Conservation (phyloP, 805 yeast species). For the Candida saitoana region DNA sequence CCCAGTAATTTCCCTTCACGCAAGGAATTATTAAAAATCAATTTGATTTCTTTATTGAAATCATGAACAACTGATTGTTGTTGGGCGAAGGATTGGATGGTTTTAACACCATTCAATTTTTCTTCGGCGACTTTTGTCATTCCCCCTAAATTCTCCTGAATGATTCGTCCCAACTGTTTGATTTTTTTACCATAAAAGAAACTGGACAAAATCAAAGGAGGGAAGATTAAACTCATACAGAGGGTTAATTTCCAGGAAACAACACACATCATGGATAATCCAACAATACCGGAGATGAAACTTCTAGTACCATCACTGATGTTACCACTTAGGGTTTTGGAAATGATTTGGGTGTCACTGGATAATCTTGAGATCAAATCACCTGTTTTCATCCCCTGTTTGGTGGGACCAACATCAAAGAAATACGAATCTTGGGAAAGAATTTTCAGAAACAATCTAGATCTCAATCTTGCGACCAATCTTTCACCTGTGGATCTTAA, state of each 20-base stretch:
- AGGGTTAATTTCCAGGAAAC: constrained; percentile 81
- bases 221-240: constrained; percentile 74
- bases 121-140: constrained; percentile 91
- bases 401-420: constrained; percentile 68
- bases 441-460: constrained; percentile 70
- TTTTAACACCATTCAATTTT: constrained; percentile 75
- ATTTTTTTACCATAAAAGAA: constrained; percentile 77
- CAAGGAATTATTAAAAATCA: constrained; percentile 62
- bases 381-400: constrained; percentile 63
- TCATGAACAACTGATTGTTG: constrained; percentile 73
- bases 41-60: constrained; percentile 68
- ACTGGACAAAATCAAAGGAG: constrained; percentile 78
- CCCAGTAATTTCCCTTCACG: constrained; percentile 80
- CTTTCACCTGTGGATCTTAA: constrained; percentile 81
- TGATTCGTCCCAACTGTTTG: constrained; percentile 64
- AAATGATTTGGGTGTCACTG: constrained; percentile 83
- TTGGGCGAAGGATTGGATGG: constrained; percentile 88
- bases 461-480: constrained; percentile 77
- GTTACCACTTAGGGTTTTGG: constrained; percentile 82
- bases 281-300: constrained; percentile 75
- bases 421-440: constrained; percentile 85
- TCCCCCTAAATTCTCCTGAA: constrained; percentile 81
- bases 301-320: constrained; percentile 91
- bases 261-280: constrained; percentile 85
- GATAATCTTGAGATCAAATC: constrained; percentile 86